phyloP scores from a whole-genome alignment of 1,284 basidiomycete species.

The Rhodotorula mucilaginosa region DNA sequence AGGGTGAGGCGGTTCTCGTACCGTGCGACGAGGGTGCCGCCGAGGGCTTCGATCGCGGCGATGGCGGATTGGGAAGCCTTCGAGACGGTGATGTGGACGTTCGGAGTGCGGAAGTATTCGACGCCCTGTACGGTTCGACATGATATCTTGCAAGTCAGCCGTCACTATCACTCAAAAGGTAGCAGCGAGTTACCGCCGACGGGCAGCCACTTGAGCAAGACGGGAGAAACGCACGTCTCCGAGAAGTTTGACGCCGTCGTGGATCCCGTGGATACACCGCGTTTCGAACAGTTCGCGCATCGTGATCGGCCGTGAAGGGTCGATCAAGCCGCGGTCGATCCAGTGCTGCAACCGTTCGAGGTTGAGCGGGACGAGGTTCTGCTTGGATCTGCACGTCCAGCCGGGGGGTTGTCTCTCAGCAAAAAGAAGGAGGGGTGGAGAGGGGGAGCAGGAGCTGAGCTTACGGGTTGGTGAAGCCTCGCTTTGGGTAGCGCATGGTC shows the following conservation, averaged over 20 bases:
- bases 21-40: conserved; percentile 82
- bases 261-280: conserved; percentile 81
- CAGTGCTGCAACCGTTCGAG: conserved; percentile 84
- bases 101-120: conserved; percentile 63
- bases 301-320: conserved; percentile 79
- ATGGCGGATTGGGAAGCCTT: conserved; percentile 85
- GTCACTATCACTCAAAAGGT: no score
- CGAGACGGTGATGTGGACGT: conserved; percentile 75
- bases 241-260: conserved; percentile 87
- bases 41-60: conserved; percentile 71
- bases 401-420: no score
- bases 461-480: conserved; percentile 87
- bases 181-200: no score
- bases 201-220: no score
- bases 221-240: conserved; percentile 62
- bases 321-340: conserved; percentile 79
- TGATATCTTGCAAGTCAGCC: no score
- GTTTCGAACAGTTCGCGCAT: conserved; percentile 78
- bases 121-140: conserved; percentile 57
- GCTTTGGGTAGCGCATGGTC: conserved; percentile 86
- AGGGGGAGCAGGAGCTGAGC: no score
- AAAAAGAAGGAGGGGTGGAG: no score
- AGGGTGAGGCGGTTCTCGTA: conserved; percentile 88
- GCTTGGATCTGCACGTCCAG: conserved; percentile 15
- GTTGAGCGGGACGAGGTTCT: conserved; percentile 61